A percentile compares a stretch with the other conserved stretches of the same genome.
Conservation (phyloP, 306 rosid species). For the Alnus glutinosa region DNA sequence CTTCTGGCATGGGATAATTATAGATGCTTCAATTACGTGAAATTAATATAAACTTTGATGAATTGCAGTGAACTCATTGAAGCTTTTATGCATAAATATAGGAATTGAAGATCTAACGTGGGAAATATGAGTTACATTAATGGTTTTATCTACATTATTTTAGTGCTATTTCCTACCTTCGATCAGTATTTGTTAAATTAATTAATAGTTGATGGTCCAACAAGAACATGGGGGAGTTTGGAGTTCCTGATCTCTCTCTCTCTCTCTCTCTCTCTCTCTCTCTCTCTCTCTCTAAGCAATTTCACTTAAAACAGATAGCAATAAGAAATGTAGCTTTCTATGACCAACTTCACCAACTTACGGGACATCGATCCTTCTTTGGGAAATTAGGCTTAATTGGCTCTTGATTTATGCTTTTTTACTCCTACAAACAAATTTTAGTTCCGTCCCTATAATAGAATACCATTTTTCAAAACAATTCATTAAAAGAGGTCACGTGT, state of each 20-base stretch:
- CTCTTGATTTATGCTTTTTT: no score
- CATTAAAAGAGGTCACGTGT: no score
- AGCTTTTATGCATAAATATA: neutral
- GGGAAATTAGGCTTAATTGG: no score
- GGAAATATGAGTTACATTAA: neutral
- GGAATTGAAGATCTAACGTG: conserved; percentile 8
- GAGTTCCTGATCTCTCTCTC: neutral
- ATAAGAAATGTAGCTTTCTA: neutral
- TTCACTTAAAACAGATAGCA: neutral
- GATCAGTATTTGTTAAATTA: neutral
- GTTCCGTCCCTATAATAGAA: no score
- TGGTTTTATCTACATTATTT: neutral
- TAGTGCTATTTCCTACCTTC: neutral
- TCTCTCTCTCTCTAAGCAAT: neutral
- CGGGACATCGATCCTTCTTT: neutral
- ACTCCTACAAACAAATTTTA: no score
- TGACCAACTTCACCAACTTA: neutral
- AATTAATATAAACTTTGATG: conserved; percentile 15
- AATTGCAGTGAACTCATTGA: conserved; percentile 30
- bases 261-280: neutral
- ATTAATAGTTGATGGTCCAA: neutral
- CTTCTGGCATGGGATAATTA: neutral
- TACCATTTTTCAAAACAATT: no score
- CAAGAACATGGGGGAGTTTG: neutral
- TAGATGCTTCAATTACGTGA: neutral